A percentile compares a stretch with the other conserved stretches of the same genome.
These are phyloP conservation scores for Penicillium sp. DNA, from an alignment of 2,329 filamentous ascomycete species.

Conservation along the genomic window DNA sequence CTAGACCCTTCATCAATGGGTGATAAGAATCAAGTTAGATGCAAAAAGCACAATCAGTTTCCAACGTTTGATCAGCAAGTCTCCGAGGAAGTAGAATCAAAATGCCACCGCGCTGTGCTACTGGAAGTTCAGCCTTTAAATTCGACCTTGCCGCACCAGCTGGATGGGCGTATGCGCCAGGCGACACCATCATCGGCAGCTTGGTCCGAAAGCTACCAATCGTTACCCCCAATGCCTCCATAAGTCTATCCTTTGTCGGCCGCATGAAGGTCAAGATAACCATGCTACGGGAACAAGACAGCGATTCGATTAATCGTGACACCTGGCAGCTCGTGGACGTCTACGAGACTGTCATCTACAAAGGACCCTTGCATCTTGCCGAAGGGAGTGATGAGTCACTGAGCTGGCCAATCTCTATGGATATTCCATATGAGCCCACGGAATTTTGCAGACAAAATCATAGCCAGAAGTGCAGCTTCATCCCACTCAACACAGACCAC, in stretches of 20 bases:
- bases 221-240: conserved; percentile 15
- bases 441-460: not conserved
- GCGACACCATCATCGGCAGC: conserved; percentile 21
- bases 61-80: not conserved
- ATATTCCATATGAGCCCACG: conserved; percentile 11
- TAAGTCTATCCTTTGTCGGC: conserved; percentile 13
- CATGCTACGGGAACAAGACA: not conserved
- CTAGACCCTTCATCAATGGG: not conserved
- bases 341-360: conserved; percentile 4
- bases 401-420: conserved; percentile 17
- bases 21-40: not conserved
- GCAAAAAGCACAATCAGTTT: not conserved
- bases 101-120: not conserved
- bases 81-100: not conserved
- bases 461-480: conserved; percentile 8
- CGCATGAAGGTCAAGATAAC: conserved; percentile 16
- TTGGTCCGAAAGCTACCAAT: conserved; percentile 15
- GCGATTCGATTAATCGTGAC: conserved; percentile 4
- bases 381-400: conserved; percentile 4
- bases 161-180: conserved; percentile 13
- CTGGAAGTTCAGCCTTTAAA: not conserved
- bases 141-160: conserved; percentile 19
- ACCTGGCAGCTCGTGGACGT: conserved; percentile 10
- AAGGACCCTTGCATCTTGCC: conserved; percentile 18
- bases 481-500: conserved; percentile 5